phyloP scores from a whole-genome alignment of 2,329 filamentous ascomycete species.

The Ambrosiella beaveri region DNA sequence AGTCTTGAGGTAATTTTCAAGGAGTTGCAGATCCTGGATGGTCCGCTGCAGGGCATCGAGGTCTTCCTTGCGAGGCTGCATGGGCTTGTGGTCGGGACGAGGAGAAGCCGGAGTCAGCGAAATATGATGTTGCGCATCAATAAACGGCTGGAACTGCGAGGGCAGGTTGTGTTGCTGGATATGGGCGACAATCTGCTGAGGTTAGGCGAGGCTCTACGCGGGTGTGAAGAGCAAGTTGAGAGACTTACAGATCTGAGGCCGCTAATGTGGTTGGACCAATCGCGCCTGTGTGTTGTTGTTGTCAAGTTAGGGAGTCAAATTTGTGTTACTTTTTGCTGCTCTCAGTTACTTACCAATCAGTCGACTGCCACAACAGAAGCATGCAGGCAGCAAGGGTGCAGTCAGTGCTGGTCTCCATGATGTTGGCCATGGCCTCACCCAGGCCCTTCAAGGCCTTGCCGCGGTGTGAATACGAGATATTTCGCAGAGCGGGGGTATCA shows the following conservation, averaged over 20 bases:
- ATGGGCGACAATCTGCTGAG: constrained; percentile 46
- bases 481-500: constrained; percentile 66
- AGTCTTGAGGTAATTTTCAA: constrained; percentile 51
- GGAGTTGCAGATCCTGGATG: constrained; percentile 47
- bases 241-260: constrained; percentile 67
- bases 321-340: background rate
- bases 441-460: constrained; percentile 73
- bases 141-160: constrained; percentile 70
- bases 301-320: constrained; percentile 15
- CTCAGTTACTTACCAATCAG: constrained; percentile 60
- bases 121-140: constrained; percentile 49
- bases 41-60: constrained; percentile 49
- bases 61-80: constrained; percentile 51
- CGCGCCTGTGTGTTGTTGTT: constrained; percentile 46
- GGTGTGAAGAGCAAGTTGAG: background rate
- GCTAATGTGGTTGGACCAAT: constrained; percentile 84
- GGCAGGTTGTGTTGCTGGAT: constrained; percentile 68
- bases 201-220: constrained; percentile 13
- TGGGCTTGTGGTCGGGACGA: constrained; percentile 41
- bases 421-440: constrained; percentile 80
- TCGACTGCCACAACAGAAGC: constrained; percentile 87
- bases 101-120: constrained; percentile 39
- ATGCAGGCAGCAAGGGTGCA: constrained; percentile 82
- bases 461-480: constrained; percentile 78
- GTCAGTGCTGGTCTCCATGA: constrained; percentile 61